Evolutionary conservation across 495 filamentous ascomycete genomes (phyloP).

Genomic region (Xylaria cubensis): DNA sequence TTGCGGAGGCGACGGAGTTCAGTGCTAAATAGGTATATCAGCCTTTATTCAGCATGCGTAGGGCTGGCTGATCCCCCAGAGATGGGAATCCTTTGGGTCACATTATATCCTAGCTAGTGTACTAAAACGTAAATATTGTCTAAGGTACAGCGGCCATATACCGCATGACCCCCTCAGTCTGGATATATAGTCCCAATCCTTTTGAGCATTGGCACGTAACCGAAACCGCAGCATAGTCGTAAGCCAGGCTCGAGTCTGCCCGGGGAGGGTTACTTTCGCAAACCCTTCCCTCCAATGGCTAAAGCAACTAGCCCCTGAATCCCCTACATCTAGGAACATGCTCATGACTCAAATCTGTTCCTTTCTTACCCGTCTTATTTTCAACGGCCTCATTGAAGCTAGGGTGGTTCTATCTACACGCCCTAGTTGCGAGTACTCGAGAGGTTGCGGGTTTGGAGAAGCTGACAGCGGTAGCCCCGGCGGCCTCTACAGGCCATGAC

Average conservation of each 20-base stretch:
- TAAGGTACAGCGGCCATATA: background rate
- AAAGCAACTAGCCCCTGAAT: background rate
- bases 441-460: background rate
- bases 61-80: slow-evolving; percentile 19
- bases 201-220: background rate
- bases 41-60: slow-evolving; percentile 1
- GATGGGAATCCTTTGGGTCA: slow-evolving; percentile 25
- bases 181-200: slow-evolving; percentile 9
- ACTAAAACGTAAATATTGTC: slow-evolving; percentile 12
- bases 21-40: background rate
- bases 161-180: slow-evolving; percentile 8
- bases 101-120: slow-evolving; percentile 7
- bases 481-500: background rate
- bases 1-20: background rate
- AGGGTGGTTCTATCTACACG: slow-evolving; percentile 19
- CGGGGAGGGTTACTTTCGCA: slow-evolving; percentile 21
- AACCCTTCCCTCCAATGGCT: slow-evolving; percentile 1
- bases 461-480: slow-evolving; percentile 4
- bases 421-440: background rate
- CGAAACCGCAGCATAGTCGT: background rate
- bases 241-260: background rate
- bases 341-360: background rate
- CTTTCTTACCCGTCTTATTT: background rate
- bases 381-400: background rate
- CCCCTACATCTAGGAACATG: background rate